A percentile compares a stretch with the other conserved stretches of the same genome.
Evolutionary conservation across 768 basidiomycete species (phyloP).

Genomic region (Auricularia auricula-judae): DNA sequence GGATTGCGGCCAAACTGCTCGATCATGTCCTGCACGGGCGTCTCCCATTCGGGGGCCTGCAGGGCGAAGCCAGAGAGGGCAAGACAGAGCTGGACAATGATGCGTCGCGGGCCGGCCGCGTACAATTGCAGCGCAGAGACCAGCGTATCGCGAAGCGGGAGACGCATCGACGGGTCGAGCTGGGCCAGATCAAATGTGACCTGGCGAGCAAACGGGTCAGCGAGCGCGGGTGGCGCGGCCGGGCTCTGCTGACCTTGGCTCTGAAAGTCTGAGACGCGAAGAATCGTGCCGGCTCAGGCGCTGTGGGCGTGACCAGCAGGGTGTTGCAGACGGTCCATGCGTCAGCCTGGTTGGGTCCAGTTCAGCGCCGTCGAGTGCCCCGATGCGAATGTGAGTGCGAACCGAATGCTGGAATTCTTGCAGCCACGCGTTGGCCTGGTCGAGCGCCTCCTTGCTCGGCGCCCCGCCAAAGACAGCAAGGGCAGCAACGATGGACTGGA

Average conservation of each 20-base stretch:
- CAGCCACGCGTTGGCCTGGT: slow-evolving; percentile 88
- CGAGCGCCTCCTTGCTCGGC: slow-evolving; percentile 74
- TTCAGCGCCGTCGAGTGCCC: slow-evolving; percentile 23
- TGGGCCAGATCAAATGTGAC: slow-evolving; percentile 92
- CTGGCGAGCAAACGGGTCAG: slow-evolving; percentile 29
- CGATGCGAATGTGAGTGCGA: slow-evolving; percentile 62
- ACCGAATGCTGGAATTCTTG: slow-evolving; percentile 99
- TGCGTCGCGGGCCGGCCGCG: slow-evolving; percentile 61
- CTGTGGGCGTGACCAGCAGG: slow-evolving; percentile 72
- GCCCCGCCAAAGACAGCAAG: slow-evolving; percentile 70
- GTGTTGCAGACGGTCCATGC: slow-evolving; percentile 95
- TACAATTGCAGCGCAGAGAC: slow-evolving; percentile 63
- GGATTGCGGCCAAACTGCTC: slow-evolving; percentile 79
- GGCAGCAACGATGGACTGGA: slow-evolving; percentile 48
- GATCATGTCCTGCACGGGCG: slow-evolving; percentile 72
- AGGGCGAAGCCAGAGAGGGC: slow-evolving; percentile 85
- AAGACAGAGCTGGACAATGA: slow-evolving; percentile 82
- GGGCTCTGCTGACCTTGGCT: slow-evolving; percentile 56
- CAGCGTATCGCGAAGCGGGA: slow-evolving; percentile 80
- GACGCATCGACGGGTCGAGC: slow-evolving; percentile 60
- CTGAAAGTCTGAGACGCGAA: slow-evolving; percentile 97
- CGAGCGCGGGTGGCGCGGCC: slow-evolving; percentile 1
- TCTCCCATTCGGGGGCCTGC: slow-evolving; percentile 78
- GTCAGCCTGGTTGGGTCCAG: slow-evolving; percentile 70
- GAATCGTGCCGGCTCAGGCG: slow-evolving; percentile 68